A percentile compares a stretch with the other conserved stretches of the same genome.
Conservation (phyloP, 1,284 basidiomycete species). For the Wolfiporia cocos region DNA sequence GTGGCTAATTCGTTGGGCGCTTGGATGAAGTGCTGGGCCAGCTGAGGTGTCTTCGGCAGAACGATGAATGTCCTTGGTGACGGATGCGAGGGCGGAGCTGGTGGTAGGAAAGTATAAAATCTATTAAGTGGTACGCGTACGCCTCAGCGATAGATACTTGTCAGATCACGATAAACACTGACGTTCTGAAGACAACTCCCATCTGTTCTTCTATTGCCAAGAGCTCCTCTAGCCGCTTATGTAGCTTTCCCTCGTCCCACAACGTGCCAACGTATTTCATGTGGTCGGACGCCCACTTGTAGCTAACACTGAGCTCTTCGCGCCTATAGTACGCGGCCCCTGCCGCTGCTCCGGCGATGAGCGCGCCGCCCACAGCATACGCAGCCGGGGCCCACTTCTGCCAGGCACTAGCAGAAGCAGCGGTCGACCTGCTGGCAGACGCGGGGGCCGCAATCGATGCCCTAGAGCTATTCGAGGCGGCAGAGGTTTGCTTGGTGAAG, state of each 20-base stretch:
- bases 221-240: constrained; percentile 56
- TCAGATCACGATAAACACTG: constrained; percentile 26
- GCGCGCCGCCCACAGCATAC: constrained; percentile 59
- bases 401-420: constrained; percentile 37
- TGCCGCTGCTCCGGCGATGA: constrained; percentile 82
- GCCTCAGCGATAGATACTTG: too few species aligned
- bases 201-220: constrained; percentile 52
- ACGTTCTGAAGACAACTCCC: constrained; percentile 75
- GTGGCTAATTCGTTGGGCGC: constrained; percentile 60
- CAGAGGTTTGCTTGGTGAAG: constrained; percentile 20
- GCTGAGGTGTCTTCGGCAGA: constrained; percentile 50
- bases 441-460: constrained; percentile 22
- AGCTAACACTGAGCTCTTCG: constrained; percentile 65
- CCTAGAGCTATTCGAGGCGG: constrained; percentile 15
- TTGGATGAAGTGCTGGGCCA: constrained; percentile 52
- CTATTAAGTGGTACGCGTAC: constrained; percentile 36
- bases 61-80: constrained; percentile 70
- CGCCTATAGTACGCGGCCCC: constrained; percentile 78
- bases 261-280: constrained; percentile 86
- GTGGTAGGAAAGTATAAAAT: constrained; percentile 72
- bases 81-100: constrained; percentile 46
- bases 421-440: constrained; percentile 19
- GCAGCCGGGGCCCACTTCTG: constrained; percentile 58
- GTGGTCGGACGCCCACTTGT: constrained; percentile 82
- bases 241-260: constrained; percentile 74